Evolutionary conservation across 2,329 filamentous ascomycete genomes (phyloP), one percentile per base, ranked within the genome.

Genomic region (Zymoseptoria ardabiliae): DNA sequence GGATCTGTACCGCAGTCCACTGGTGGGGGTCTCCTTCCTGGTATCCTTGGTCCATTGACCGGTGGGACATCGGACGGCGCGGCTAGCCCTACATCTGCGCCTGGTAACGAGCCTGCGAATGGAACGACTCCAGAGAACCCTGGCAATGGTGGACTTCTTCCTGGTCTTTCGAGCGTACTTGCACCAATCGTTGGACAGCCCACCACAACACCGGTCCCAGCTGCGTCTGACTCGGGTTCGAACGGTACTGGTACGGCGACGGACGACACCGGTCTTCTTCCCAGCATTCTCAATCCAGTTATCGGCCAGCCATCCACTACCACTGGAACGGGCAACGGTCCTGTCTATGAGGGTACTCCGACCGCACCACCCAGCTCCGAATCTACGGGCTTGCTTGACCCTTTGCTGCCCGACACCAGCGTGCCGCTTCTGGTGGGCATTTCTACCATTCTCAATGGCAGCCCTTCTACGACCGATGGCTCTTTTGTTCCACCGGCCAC

Each of bases 341-440:
- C 51, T 19, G 20, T 23, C 11, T 23, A n/a, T 25, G 51, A 53
- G 20, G 51, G n/a, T 1, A 25, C 51, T n/a, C 51, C 51, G 51
- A 53, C 51, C 9, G 51, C 51, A 53, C 51, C 51, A 28, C 3
- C 51, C 8, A 20, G 53, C 8, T 45, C 62, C 30, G 30, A 51
- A 4, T 19, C 51, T 4, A 19, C 20, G 22, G 51, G 51, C 20
- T 1, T 53, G 13, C n/a, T 53, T 5, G 51, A 53, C 22, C n/a
- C 21, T 28, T 28, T 53, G 22, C 20, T 30, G 35, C 17, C 23
- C 35, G 48, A 50, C 22, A 50, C 60, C 8, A 65, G 61, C 35
- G 67, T 61, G 41, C 64, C 68, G 8, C 70, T 73, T 61, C 69
- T 70, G 30, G 69, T 73, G 22, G 71, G 71, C 17, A 60, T 74